A percentile compares a stretch with the other conserved stretches of the same genome.
Conservation (phyloP, 1,139 yeast species). For the Hanseniaspora gamundiae region DNA sequence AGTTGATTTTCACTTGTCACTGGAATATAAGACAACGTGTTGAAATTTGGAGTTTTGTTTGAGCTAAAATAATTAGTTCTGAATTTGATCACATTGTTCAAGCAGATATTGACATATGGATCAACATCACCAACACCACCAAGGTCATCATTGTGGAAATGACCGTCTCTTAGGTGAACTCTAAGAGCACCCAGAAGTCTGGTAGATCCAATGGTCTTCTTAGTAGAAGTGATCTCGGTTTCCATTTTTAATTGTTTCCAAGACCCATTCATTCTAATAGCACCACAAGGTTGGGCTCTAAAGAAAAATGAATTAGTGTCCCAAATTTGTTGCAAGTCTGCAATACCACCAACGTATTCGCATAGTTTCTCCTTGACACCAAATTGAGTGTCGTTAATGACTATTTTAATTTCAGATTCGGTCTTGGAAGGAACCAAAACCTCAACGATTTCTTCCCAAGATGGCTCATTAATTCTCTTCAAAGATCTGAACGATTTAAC, state of each 20-base stretch:
- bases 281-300: slow-evolving; percentile 23
- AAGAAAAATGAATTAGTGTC: slow-evolving; percentile 28
- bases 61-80: slow-evolving; percentile 46
- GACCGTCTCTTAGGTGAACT: slow-evolving; percentile 43
- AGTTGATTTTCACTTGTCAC: slow-evolving; percentile 51
- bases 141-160: slow-evolving; percentile 27
- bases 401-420: slow-evolving; percentile 38
- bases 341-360: slow-evolving; percentile 37
- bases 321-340: slow-evolving; percentile 22
- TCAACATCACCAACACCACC: slow-evolving; percentile 62
- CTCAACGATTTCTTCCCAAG: slow-evolving; percentile 56
- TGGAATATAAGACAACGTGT: slow-evolving; percentile 50
- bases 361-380: slow-evolving; percentile 30
- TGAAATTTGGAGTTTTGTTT: slow-evolving; percentile 43
- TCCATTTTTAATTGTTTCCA: slow-evolving; percentile 62
- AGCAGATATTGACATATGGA: slow-evolving; percentile 50
- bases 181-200: slow-evolving; percentile 53
- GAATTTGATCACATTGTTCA: slow-evolving; percentile 46
- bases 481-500: slow-evolving; percentile 46
- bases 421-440: slow-evolving; percentile 48
- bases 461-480: slow-evolving; percentile 57
- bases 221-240: not conserved
- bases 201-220: slow-evolving; percentile 5
- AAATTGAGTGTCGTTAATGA: slow-evolving; percentile 44
- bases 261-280: slow-evolving; percentile 37